These are phyloP conservation scores for Pochonia chlamydosporia DNA, from an alignment of 2,329 filamentous ascomycete species.

Conservation along the genomic window DNA sequence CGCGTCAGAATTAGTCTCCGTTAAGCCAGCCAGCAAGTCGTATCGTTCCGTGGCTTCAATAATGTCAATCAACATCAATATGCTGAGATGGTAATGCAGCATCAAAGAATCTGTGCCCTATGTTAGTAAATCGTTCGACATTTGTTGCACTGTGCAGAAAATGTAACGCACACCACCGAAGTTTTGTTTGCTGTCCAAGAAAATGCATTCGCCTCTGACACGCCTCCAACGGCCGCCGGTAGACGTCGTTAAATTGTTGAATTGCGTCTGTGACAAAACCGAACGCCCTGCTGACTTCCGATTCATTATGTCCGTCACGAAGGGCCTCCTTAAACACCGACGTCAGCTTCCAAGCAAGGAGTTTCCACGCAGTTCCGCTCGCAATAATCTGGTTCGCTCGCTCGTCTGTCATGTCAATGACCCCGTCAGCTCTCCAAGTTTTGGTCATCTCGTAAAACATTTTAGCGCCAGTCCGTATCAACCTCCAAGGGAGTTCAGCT, in stretches of 20 bases:
- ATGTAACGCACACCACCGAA: conserved; percentile 23
- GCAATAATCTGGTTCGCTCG: conserved; percentile 25
- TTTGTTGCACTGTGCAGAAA: background rate
- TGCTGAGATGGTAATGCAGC: conserved; percentile 27
- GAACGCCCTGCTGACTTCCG: conserved; percentile 20
- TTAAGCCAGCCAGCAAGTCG: conserved; percentile 19
- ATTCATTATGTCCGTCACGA: conserved; percentile 24
- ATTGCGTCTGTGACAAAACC: conserved; percentile 18
- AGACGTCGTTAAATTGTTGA: conserved; percentile 21
- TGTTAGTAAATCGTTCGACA: background rate
- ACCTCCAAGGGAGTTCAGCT: conserved; percentile 21
- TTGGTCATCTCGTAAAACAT: conserved; percentile 22
- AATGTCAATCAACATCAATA: conserved; percentile 23
- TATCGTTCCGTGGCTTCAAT: conserved; percentile 22
- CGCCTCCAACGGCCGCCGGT: conserved; percentile 20
- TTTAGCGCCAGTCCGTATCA: conserved; percentile 21
- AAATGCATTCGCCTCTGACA: conserved; percentile 26
- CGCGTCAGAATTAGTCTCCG: conserved; percentile 18
- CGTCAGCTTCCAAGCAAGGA: conserved; percentile 25
- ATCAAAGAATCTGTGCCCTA: conserved; percentile 22
- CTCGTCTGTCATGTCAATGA: conserved; percentile 23
- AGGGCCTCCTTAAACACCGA: conserved; percentile 26
- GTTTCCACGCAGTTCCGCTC: conserved; percentile 21
- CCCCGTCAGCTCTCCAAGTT: conserved; percentile 18
- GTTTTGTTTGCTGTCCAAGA: conserved; percentile 22